Percentiles rank a stretch among this genome's conserved stretches.
phyloP scores from a whole-genome alignment of 2,329 filamentous ascomycete genomes.

The Xylaria arbuscula region DNA sequence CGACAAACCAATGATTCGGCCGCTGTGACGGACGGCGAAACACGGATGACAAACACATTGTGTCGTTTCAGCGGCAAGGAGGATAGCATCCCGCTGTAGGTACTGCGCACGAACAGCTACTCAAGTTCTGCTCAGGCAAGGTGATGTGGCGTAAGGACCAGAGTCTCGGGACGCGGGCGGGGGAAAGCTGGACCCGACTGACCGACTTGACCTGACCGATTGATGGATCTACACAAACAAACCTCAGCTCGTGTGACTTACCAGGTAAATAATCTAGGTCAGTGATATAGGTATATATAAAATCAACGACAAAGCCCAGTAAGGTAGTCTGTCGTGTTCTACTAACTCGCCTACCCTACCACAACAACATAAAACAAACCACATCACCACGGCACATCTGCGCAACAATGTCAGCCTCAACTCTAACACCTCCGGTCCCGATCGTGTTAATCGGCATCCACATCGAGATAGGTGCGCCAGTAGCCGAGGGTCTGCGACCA shows the following conservation, averaged over 20 bases:
- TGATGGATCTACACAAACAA: neutral
- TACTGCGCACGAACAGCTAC: neutral
- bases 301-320: neutral
- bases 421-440: conserved; percentile 28
- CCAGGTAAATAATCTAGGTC: too few species aligned
- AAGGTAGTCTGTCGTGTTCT: neutral
- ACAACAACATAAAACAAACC: too few species aligned
- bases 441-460: conserved; percentile 37
- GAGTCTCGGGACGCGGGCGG: neutral
- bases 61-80: neutral
- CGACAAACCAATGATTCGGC: conserved; percentile 22
- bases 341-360: too few species aligned
- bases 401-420: conserved; percentile 17
- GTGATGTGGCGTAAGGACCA: too few species aligned
- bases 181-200: neutral
- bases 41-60: conserved; percentile 7
- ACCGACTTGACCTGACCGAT: neutral
- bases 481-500: conserved; percentile 34
- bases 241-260: neutral
- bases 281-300: neutral
- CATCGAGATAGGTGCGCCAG: conserved; percentile 32
- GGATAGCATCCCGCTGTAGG: too few species aligned
- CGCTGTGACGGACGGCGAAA: conserved; percentile 16
- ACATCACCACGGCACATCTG: too few species aligned
- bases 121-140: too few species aligned